Conservation (phyloP, 345 rosid species). For the Anacardium occidentale region DNA sequence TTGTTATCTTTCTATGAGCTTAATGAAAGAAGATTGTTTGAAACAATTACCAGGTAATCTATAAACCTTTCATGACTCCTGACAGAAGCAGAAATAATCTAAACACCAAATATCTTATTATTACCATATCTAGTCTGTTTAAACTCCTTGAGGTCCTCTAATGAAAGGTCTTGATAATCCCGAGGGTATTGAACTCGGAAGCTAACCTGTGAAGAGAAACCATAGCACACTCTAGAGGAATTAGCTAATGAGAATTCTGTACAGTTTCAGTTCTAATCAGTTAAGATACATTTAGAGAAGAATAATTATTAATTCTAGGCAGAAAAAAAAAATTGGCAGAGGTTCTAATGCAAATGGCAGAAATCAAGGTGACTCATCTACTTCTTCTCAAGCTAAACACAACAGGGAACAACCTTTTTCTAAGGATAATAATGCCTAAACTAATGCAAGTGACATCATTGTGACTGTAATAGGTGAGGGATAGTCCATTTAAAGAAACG, state of each 20-base stretch:
- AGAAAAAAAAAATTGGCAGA: not conserved
- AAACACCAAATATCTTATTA: constrained; percentile 12
- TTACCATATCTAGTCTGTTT: constrained; percentile 98
- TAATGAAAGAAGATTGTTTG: not conserved
- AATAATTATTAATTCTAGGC: constrained; percentile 9
- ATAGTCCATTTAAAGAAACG: not conserved
- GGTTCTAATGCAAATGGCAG: constrained; percentile 1
- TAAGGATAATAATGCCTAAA: not conserved
- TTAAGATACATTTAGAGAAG: not conserved
- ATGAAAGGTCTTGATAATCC: constrained; percentile 84
- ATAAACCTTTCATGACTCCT: not conserved
- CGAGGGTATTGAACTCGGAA: constrained; percentile 91
- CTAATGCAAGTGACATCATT: not conserved
- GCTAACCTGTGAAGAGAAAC: constrained; percentile 63
- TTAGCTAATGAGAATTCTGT: not conserved
- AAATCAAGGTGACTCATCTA: not conserved
- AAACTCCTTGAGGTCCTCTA: constrained; percentile 94
- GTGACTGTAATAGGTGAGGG: not conserved
- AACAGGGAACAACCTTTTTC: not conserved
- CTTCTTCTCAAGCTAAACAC: not conserved
- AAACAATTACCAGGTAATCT: not conserved
- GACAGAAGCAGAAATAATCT: not conserved
- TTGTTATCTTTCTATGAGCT: not conserved
- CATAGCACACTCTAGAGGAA: constrained; percentile 4
- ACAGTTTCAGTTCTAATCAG: not conserved